Percentiles rank a stretch among this genome's conserved stretches.
These are phyloP conservation scores for Deinandra increscens DNA, from an alignment of 129 eudicot species.

Conservation along the genomic window DNA sequence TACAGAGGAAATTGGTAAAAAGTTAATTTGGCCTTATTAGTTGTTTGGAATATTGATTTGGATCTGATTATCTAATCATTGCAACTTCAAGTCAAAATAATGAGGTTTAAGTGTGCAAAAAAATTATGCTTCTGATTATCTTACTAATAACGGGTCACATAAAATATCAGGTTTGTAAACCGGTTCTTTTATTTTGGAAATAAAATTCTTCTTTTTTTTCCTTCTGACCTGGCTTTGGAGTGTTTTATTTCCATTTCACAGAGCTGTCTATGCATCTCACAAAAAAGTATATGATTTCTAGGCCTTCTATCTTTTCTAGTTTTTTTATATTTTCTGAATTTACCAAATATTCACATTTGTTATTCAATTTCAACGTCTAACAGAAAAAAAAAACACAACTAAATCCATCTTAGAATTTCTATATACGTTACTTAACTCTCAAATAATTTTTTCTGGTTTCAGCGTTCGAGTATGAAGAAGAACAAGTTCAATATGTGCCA, in stretches of 20 bases:
- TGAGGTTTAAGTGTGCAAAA: background rate
- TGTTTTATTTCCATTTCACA: background rate
- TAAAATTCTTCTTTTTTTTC: background rate
- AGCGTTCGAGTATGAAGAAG: conserved; percentile 44
- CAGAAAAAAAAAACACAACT: background rate
- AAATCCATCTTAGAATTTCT: background rate
- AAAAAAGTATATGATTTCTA: background rate
- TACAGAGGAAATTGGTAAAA: conserved; percentile 48
- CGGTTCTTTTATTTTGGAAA: background rate
- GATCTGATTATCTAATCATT: background rate
- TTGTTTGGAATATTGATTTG: background rate
- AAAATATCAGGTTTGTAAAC: background rate
- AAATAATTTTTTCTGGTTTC: conserved; percentile 13
- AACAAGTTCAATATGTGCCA: conserved; percentile 46
- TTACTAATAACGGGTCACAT: background rate
- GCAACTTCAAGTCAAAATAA: background rate
- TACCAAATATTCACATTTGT: background rate
- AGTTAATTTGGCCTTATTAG: background rate
- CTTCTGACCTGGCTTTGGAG: background rate
- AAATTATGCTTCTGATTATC: background rate
- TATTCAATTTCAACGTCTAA: background rate
- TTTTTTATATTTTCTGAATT: background rate
- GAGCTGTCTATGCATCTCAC: background rate
- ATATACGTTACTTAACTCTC: background rate
- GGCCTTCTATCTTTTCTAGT: background rate